Evolutionary conservation across 2,329 filamentous ascomycete species (phyloP), one percentile per base, ranked within the genome.

Genomic region (Colletotrichum siamense): DNA sequence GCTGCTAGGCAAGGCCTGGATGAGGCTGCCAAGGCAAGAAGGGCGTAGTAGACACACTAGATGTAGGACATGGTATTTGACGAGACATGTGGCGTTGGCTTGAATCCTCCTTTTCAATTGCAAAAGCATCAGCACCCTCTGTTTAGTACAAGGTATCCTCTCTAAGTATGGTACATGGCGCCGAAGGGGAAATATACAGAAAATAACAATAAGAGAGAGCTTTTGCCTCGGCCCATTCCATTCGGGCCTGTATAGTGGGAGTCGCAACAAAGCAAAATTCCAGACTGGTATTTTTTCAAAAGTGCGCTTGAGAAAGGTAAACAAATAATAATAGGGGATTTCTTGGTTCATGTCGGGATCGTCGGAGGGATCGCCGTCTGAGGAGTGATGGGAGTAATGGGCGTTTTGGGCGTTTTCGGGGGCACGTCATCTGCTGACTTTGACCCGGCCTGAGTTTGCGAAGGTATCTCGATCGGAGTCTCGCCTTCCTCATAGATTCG

Each of bases 1-100:
- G 82, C 79, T 62, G 90, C 89, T 4, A 86, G 90, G 59, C 82
- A 82, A 3, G 85, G 83, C 0, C 76, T 89, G 75, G 18, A 87
- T 34, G 79, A 79, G 44, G 24, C 59, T 16, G 30, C 30, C 39
- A 62, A 55, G n/a, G 6, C 55, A 66, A 73, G 16, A 68, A 30
- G 8, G 1, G 26, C 44, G n/a, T 5, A 18, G 9, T 49, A 59
- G 24, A 22, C 7, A 5, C 2, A 39, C 15, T 55, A 8, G 5
- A 66, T 6, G 5, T 5, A 22, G 8, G n/a, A n/a, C 10, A 32
- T 22, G 30, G 18, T n/a, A 22, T 52, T 22, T 34, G 9, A 15
- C 8, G 26, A 18, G 9, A 30, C 12, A 24, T 64, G 15, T 22
- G 26, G 57, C 16, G 24, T 39, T 26, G 22, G 22, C 67, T 49